These are phyloP conservation scores for Sechiopsis laciniata DNA, from an alignment of 306 rosid species.

Conservation along the genomic window DNA sequence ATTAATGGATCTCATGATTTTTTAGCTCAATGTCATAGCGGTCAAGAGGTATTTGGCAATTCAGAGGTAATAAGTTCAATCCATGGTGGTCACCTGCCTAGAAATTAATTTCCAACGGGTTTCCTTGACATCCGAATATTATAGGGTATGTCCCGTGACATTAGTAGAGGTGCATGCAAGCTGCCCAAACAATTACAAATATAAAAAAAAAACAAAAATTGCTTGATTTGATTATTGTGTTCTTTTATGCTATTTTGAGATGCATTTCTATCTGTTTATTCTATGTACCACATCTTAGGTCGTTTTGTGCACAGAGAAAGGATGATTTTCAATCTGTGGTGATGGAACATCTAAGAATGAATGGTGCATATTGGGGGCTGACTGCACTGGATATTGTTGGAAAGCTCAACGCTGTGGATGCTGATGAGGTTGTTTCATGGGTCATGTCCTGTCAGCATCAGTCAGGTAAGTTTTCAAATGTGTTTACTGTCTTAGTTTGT, in stretches of 20 bases:
- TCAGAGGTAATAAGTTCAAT: too few relatives aligned
- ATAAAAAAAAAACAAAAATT: too few relatives aligned
- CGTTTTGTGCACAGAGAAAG: conserved; percentile 46
- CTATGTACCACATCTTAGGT: background rate
- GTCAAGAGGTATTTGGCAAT: too few relatives aligned
- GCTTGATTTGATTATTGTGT: background rate
- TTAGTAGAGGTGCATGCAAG: too few relatives aligned
- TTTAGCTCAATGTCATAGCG: too few relatives aligned
- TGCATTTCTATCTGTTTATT: conserved; percentile 5
- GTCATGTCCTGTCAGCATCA: conserved; percentile 67
- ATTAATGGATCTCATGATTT: background rate
- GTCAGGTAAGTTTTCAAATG: conserved; percentile 42
- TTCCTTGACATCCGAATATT: too few relatives aligned
- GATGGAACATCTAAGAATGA: conserved; percentile 87
- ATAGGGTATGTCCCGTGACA: too few relatives aligned
- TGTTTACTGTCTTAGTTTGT: background rate
- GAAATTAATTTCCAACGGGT: too few relatives aligned
- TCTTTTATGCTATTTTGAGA: background rate
- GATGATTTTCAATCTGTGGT: conserved; percentile 68
- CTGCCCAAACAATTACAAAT: too few relatives aligned
- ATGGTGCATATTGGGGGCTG: conserved; percentile 90
- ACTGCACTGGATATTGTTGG: conserved; percentile 67
- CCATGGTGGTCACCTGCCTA: too few relatives aligned
- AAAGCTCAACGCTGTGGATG: conserved; percentile 58
- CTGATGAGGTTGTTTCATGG: conserved; percentile 68